Evolutionary conservation across 2,329 filamentous ascomycete species (phyloP).

Genomic region (Rachicladosporium sp.): DNA sequence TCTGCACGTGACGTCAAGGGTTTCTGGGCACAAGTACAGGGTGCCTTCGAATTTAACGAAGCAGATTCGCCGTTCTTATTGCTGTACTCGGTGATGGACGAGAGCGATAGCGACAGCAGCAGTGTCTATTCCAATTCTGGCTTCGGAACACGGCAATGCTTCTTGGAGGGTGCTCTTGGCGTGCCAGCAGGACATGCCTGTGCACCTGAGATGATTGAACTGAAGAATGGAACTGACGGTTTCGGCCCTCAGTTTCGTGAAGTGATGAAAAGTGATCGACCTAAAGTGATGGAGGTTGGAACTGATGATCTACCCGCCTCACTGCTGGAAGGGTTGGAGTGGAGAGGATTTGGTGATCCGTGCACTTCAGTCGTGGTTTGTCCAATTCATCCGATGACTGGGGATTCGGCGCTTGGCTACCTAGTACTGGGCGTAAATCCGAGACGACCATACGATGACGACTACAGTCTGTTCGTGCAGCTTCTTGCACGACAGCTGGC

Average conservation of each 20-base stretch:
- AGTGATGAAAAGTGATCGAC: constrained; percentile 55
- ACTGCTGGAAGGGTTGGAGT: constrained; percentile 55
- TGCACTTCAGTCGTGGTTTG: constrained; percentile 62
- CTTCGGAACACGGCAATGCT: constrained; percentile 48
- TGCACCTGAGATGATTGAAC: constrained; percentile 51
- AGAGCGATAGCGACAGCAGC: constrained; percentile 57
- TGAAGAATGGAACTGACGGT: constrained; percentile 56
- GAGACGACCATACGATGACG: constrained; percentile 63
- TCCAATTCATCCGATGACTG: constrained; percentile 65
- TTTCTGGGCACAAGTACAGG: constrained; percentile 61
- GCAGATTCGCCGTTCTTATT: constrained; percentile 64
- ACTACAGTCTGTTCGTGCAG: constrained; percentile 67
- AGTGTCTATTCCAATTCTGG: constrained; percentile 59
- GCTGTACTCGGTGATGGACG: constrained; percentile 63
- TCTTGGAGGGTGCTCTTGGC: constrained; percentile 61
- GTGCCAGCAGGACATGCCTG: constrained; percentile 52
- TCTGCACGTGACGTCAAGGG: constrained; percentile 57
- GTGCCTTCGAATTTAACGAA: constrained; percentile 61
- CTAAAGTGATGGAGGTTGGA: constrained; percentile 54
- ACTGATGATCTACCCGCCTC: constrained; percentile 50
- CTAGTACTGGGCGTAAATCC: constrained; percentile 70
- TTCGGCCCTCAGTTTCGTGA: constrained; percentile 67
- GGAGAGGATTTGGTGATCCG: constrained; percentile 58
- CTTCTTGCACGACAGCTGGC: constrained; percentile 63
- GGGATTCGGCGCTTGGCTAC: constrained; percentile 63